Base-by-base conservation (phyloP, 1,284 basidiomycete species). In the Cronartium ribicola region DNA sequence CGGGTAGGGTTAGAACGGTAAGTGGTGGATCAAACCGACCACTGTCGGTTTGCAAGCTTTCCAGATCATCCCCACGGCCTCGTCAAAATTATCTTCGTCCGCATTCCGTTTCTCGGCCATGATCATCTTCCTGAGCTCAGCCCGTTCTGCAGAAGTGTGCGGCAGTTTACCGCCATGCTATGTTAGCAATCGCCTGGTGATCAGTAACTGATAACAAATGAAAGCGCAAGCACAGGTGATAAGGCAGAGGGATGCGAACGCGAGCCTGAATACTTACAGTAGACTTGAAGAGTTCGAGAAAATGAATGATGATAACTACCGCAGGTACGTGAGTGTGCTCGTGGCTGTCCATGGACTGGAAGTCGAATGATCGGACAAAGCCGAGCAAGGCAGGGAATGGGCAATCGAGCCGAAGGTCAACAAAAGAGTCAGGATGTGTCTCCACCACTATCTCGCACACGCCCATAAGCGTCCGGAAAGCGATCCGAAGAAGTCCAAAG, bases 41-140 rank as follows among this genome's bases (percentile, higher is more conserved):
- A 36, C 22, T 86, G 81, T 90, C 90, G 0, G 89, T 89, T 81
- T 94, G 88, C 78, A 78, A 17, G 78, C 73, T 29, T 79, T 77
- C 68, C 79, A 74, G 43, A 75, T 77, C 20, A 80, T 75, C 1
- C 88, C 85, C 77, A 90, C 86, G 0, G 93, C 94, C 81, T 96
- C 94, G 77, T 97, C 94, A 80, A 94, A 93, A 83, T 98, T 98
- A 83, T 98, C 95, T 79, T 95, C 91, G 81, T 98, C 95, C 0
- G 83, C 79, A 78, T 92, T 91, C 75, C 85, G 81, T 78, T 86
- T 88, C 84, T 87, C 86, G 1, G 81, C 83, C 43, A 82, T 81
- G 69, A 94, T 83, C 7, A 76, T 76, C 66, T 86, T 84, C 80
- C 93, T 92, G 84, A 98, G 95, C 22, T 86, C 87, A 76, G 88